Percentiles rank a stretch among this genome's conserved stretches.
phyloP scores from a whole-genome alignment of 2,329 filamentous ascomycete species.

The Escovopsis sp. region DNA sequence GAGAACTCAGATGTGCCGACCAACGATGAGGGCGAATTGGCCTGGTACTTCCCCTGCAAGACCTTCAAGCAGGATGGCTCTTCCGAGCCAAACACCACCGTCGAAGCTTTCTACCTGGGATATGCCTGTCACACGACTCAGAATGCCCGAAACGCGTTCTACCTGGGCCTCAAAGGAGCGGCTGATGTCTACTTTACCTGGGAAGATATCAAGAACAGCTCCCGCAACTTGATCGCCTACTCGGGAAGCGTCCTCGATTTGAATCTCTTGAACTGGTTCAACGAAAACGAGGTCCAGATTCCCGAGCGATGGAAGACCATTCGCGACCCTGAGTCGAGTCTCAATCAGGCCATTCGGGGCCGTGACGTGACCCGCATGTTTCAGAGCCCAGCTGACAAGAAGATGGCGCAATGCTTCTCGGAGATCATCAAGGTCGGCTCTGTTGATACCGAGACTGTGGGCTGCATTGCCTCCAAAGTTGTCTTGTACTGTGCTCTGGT shows the following conservation, averaged over 20 bases:
- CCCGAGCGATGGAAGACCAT: slow-evolving; percentile 70
- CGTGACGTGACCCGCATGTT: slow-evolving; percentile 83
- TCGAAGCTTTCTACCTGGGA: slow-evolving; percentile 57
- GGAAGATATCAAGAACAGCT: slow-evolving; percentile 80
- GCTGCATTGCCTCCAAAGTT: slow-evolving; percentile 93
- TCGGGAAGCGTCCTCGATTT: slow-evolving; percentile 88
- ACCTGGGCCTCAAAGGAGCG: slow-evolving; percentile 46
- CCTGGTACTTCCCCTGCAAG: slow-evolving; percentile 94
- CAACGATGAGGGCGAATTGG: slow-evolving; percentile 56
- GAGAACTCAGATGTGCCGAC: slow-evolving; percentile 64
- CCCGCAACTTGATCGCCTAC: slow-evolving; percentile 85
- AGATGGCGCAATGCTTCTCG: slow-evolving; percentile 71
- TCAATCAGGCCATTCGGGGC: slow-evolving; percentile 55
- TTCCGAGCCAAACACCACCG: slow-evolving; percentile 56
- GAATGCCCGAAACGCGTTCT: slow-evolving; percentile 57
- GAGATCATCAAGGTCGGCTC: slow-evolving; percentile 93
- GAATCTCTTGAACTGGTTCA: slow-evolving; percentile 80
- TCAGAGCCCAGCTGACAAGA: slow-evolving; percentile 64
- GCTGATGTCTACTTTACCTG: slow-evolving; percentile 95
- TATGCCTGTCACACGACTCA: slow-evolving; percentile 78
- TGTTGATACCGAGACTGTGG: slow-evolving; percentile 89
- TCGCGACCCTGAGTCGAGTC: slow-evolving; percentile 45
- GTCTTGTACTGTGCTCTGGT: slow-evolving; percentile 87
- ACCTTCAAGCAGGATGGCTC: slow-evolving; percentile 92
- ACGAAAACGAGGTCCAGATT: slow-evolving; percentile 60